These are phyloP conservation scores for Wickerhamiella azyma DNA, from an alignment of 805 yeast species.

Conservation along the genomic window DNA sequence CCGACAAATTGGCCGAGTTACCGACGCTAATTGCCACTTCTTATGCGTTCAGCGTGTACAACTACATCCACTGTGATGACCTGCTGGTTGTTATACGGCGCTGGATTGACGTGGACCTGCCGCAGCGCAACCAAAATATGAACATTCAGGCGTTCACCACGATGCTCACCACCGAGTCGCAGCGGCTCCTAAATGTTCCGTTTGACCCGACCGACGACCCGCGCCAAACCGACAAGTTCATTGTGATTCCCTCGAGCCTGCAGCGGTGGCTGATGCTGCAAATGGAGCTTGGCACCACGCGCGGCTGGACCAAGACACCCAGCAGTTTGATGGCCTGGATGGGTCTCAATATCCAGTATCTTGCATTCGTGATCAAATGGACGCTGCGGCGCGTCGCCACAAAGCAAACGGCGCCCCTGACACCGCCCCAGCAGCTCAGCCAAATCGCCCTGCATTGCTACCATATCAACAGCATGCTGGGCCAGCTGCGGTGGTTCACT, in stretches of 20 bases:
- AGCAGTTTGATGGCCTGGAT: constrained; percentile 44
- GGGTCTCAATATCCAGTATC: constrained; percentile 51
- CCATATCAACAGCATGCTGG: constrained; percentile 33
- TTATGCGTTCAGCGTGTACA: constrained; percentile 59
- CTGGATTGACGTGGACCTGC: constrained; percentile 28
- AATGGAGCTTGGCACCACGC: constrained; percentile 42
- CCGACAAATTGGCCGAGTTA: constrained; percentile 10
- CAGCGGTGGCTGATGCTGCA: constrained; percentile 63
- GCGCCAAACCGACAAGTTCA: constrained; percentile 51
- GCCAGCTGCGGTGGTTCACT: constrained; percentile 73
- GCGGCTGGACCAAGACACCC: constrained; percentile 34
- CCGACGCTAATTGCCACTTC: constrained; percentile 50
- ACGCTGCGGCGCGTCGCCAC: constrained; percentile 34
- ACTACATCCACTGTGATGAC: constrained; percentile 57
- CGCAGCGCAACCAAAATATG: constrained; percentile 14
- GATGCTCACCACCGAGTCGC: constrained; percentile 48
- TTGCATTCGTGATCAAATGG: constrained; percentile 60
- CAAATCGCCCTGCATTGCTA: constrained; percentile 21
- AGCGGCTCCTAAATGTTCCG: constrained; percentile 59
- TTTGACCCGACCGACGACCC: constrained; percentile 53
- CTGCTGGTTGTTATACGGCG: constrained; percentile 41
- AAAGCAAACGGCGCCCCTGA: constrained; percentile 12
- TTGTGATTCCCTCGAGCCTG: constrained; percentile 57
- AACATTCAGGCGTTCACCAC: constrained; percentile 26
- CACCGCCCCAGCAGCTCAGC: constrained; percentile 31